Conservation (phyloP, 1,284 basidiomycete species). For the Paramarasmius palmivorus region DNA sequence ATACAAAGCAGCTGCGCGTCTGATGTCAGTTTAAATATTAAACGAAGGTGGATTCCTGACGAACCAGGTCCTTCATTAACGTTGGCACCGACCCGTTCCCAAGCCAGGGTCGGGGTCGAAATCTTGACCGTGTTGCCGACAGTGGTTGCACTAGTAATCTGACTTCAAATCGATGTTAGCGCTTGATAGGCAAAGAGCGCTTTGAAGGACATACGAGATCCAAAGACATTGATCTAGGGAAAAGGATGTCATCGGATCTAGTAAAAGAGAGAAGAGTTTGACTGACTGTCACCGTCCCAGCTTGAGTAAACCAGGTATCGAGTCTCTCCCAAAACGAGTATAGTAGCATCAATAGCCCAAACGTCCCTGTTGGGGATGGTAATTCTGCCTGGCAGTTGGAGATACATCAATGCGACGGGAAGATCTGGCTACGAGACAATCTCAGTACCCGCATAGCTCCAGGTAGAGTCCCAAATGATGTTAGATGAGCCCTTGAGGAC, state of each 20-base stretch:
- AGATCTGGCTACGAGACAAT: constrained; percentile 3
- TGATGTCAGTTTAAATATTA: not conserved
- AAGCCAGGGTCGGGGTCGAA: constrained; percentile 33
- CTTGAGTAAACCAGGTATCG: constrained; percentile 36
- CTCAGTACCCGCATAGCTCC: constrained; percentile 30
- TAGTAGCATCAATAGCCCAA: constrained; percentile 37
- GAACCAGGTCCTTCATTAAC: constrained; percentile 37
- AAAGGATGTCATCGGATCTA: not conserved
- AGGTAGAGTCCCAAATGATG: constrained; percentile 35
- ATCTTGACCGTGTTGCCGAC: constrained; percentile 36
- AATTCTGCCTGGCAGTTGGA: constrained; percentile 24
- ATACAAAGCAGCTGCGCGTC: constrained; percentile 25
- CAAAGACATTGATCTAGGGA: constrained; percentile 34
- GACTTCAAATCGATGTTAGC: too few species aligned
- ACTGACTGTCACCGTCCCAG: constrained; percentile 31
- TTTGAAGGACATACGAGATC: constrained; percentile 27
- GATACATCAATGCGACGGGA: not conserved
- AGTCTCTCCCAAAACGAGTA: constrained; percentile 26
- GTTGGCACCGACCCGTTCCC: constrained; percentile 33
- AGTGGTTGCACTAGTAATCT: constrained; percentile 35
- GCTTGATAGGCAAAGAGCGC: too few species aligned
- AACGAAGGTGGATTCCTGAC: not conserved
- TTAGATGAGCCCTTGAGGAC: constrained; percentile 34
- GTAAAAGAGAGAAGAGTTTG: not conserved
- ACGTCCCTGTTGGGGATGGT: constrained; percentile 34